Base-by-base conservation (phyloP, 2,329 filamentous ascomycete genomes). In the Xylariales sp. region DNA sequence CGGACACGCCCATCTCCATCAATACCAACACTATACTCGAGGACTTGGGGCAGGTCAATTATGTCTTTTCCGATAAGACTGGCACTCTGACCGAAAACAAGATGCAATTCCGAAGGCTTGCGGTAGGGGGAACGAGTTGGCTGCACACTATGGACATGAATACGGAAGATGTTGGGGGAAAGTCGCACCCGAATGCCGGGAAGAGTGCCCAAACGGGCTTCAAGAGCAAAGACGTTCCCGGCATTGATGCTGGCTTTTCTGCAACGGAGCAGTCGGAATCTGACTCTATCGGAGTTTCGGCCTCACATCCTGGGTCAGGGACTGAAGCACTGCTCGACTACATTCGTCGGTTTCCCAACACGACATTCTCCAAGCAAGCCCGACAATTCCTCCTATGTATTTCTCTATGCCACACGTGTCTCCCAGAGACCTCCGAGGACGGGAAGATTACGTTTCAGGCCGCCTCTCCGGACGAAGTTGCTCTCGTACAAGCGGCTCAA, bases 11-110 rank as follows among this genome's bases (percentile, higher is more conserved):
- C 0, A 93, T 96, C 73, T 90, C 93, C 72, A 94, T 94, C 72
- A 93, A 95, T 72, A 97, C 94, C 0, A 97, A 95, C 39, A 97
- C 95, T 0, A 97, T 98, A 76, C 90, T 97, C 69, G 94, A 97
- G 76, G 95, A 98, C 75, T 83, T 97, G 0, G 94, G 94, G 0
- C 95, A 97, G 81, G 89, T 98, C 66, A 92, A 86, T 71, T 96
- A 97, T 75, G 88, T 97, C 23, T 97, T 98, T 74, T 97, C 93
- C 0, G 94, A 97, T 79, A 97, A 97, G 82, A 97, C 94, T 0
- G 94, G 94, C 1, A 98, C 94, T 0, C 82, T 98, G 72, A 98
- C 94, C 0, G 94, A 97, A 74, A 98, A 98, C 72, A 86, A 93
- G 7, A 97, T 98, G 95, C 93, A 93, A 69, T 97, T 97, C 77